Evolutionary conservation across 1,284 basidiomycete genomes (phyloP).

Genomic region (Marasmius fiardii): DNA sequence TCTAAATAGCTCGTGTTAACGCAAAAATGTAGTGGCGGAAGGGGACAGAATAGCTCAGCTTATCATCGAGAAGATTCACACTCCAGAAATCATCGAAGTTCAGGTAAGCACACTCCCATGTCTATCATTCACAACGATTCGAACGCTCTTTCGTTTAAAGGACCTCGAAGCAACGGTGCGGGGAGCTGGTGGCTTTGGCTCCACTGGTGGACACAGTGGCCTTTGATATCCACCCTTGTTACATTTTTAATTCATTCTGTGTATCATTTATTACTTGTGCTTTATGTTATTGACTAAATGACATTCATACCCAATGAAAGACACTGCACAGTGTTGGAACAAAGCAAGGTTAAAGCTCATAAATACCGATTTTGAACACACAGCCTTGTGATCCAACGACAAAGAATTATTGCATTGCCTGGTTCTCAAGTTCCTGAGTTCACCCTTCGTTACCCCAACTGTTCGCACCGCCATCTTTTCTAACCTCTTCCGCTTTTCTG

Average conservation of each 20-base stretch:
- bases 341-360: too few relatives aligned
- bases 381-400: too few relatives aligned
- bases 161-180: slow-evolving; percentile 81
- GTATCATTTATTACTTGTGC: too few relatives aligned
- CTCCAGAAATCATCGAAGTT: slow-evolving; percentile 84
- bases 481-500: background rate
- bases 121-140: background rate
- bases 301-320: too few relatives aligned
- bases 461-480: background rate
- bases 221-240: background rate
- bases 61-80: slow-evolving; percentile 89
- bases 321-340: too few relatives aligned
- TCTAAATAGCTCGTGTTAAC: background rate
- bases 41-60: slow-evolving; percentile 95
- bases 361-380: too few relatives aligned
- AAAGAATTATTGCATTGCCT: too few relatives aligned
- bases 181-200: slow-evolving; percentile 90
- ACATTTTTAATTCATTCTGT: background rate
- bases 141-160: slow-evolving; percentile 33
- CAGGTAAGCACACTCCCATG: slow-evolving; percentile 47
- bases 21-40: slow-evolving; percentile 62
- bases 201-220: slow-evolving; percentile 81
- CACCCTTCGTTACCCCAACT: background rate
- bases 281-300: too few relatives aligned
- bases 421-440: too few relatives aligned